Conservation (phyloP, 2,329 filamentous ascomycete species). For the Stachybotrys chlorohalonatus region DNA sequence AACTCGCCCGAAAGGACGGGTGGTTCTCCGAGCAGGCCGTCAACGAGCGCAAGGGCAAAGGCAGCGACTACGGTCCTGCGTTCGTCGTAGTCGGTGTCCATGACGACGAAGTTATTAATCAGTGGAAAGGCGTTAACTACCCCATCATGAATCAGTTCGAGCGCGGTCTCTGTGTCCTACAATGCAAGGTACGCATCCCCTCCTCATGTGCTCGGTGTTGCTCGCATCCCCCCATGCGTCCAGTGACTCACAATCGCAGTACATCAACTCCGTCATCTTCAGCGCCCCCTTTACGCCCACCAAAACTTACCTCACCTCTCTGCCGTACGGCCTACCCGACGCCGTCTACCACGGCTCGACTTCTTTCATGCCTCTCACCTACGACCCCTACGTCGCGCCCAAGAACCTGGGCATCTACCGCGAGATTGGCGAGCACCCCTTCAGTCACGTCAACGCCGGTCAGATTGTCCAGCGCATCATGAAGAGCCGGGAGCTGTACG, state of each 20-base stretch:
- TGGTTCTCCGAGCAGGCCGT: slow-evolving; percentile 65
- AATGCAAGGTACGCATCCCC: slow-evolving; percentile 63
- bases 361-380: slow-evolving; percentile 72
- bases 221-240: neutral
- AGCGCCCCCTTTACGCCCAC: slow-evolving; percentile 82
- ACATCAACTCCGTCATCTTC: slow-evolving; percentile 81
- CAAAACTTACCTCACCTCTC: slow-evolving; percentile 62
- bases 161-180: slow-evolving; percentile 86
- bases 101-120: slow-evolving; percentile 89
- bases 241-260: slow-evolving; percentile 36
- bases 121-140: slow-evolving; percentile 96
- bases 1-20: slow-evolving; percentile 54
- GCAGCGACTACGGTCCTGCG: slow-evolving; percentile 68
- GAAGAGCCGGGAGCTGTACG: slow-evolving; percentile 77
- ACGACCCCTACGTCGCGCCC: slow-evolving; percentile 72
- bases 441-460: slow-evolving; percentile 80
- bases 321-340: slow-evolving; percentile 66
- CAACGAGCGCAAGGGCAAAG: slow-evolving; percentile 54
- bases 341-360: slow-evolving; percentile 96
- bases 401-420: slow-evolving; percentile 78
- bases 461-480: slow-evolving; percentile 89
- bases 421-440: slow-evolving; percentile 68
- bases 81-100: slow-evolving; percentile 93
- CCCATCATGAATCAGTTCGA: slow-evolving; percentile 99
- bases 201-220: neutral